Base-by-base conservation (phyloP, 345 rosid species). In the Populus alba region DNA sequence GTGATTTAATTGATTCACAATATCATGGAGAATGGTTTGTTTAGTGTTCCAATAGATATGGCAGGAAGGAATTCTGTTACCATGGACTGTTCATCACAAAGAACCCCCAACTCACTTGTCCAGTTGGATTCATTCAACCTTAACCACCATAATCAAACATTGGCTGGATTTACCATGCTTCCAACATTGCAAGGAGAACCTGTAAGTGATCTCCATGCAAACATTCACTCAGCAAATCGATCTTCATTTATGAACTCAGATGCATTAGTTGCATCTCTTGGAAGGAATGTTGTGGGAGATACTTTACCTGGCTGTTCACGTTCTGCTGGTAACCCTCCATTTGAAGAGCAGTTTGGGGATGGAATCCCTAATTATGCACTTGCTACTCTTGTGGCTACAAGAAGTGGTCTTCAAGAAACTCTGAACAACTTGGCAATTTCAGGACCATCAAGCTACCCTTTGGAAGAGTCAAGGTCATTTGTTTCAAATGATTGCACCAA, bases 1-100 rank as follows among this genome's bases (percentile, higher is more conserved):
- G 68, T 62, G 78, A 69, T 68, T 73, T 77, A n/a, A 35, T 59
- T 35, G 17, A 9, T 47, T n/a, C 7, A 6, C 3, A 9, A 10
- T 67, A 43, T 45, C 59, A 89, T 89, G 89, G 88, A 87, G 69
- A 72, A 84, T 87, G 83, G 86, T 81, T 81, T 85, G 86, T 88
- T 84, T 41, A 71, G 79, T 80, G 81, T 82, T 82, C 79, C 84
- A 18, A 70, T 78, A 20, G 83, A 85, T 74, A 85, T 79, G 81
- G 72, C 78, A 2, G 66, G 78, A 82, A 87, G 79, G 74, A 80
- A 85, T 77, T 77, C 88, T 41, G 62, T 35, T 73, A 55, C 83
- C 41, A 62, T 79, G 39, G 87, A 84, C 70, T 85, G 78, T 70
- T 75, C 83, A 8, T 70, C 80, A 16, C 81, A 72, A 61, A 70